phyloP scores from a whole-genome alignment of 139 green algal species.

The Edaphochlamys debaryana region DNA sequence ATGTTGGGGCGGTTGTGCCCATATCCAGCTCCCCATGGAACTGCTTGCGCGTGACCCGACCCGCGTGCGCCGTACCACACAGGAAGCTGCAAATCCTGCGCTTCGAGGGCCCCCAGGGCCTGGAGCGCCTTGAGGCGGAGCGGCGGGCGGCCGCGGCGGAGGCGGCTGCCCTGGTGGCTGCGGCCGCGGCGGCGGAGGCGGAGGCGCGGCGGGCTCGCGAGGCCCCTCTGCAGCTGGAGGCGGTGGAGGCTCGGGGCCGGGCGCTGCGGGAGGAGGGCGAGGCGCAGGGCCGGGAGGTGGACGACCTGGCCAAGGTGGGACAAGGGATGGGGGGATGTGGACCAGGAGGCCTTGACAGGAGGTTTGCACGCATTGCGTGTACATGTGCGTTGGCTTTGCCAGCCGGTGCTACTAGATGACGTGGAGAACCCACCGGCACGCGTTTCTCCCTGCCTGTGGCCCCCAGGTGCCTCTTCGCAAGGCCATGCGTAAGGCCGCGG shows the following conservation, averaged over 20 bases:
- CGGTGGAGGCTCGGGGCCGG: slow-evolving; percentile 5
- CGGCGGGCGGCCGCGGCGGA: too few relatives aligned
- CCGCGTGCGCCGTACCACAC: not conserved
- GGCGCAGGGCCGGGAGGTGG: not conserved
- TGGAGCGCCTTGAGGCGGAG: not conserved
- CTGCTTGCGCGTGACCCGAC: not conserved
- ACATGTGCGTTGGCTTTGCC: too few relatives aligned
- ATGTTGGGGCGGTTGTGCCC: too few relatives aligned
- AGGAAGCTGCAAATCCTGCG: slow-evolving; percentile 13
- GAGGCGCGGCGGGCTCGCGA: too few relatives aligned
- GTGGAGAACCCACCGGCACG: too few relatives aligned
- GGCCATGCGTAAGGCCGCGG: slow-evolving; percentile 3
- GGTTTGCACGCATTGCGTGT: too few relatives aligned
- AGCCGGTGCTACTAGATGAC: too few relatives aligned
- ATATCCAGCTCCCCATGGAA: too few relatives aligned
- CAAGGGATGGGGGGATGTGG: too few relatives aligned
- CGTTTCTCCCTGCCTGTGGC: not conserved
- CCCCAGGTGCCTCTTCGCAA: slow-evolving; percentile 2
- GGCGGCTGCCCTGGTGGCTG: not conserved
- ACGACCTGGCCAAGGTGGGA: slow-evolving; percentile 12
- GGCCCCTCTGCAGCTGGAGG: not conserved
- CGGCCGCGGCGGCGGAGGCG: not conserved
- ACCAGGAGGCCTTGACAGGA: too few relatives aligned
- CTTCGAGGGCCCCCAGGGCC: not conserved
- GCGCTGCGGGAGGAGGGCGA: not conserved